These are phyloP conservation scores for Salmacisia buchloeana DNA, from an alignment of 1,284 basidiomycete genomes.

Conservation along the genomic window DNA sequence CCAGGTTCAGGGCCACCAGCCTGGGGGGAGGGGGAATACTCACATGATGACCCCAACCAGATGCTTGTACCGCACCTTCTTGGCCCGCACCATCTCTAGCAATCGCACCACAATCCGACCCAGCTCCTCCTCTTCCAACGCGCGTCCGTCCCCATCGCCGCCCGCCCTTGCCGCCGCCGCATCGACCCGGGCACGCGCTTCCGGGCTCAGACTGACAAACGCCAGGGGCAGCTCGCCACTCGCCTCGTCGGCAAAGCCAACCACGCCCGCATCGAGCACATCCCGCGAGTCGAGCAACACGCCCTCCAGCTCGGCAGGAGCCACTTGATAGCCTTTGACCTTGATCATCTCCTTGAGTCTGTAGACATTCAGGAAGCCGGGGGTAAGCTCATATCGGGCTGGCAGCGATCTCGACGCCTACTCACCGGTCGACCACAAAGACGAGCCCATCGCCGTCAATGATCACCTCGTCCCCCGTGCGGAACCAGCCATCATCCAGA, in stretches of 20 bases:
- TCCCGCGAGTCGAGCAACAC: constrained; percentile 67
- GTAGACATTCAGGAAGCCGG: no score
- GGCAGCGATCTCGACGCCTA: neutral
- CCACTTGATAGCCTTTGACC: constrained; percentile 34
- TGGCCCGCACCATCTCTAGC: constrained; percentile 59
- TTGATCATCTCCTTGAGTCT: constrained; percentile 24
- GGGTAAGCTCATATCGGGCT: no score
- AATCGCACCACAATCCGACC: constrained; percentile 10
- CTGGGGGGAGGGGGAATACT: neutral
- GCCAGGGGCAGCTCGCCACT: constrained; percentile 71
- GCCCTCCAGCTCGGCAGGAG: constrained; percentile 61
- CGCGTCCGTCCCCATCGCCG: no score
- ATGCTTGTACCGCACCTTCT: constrained; percentile 59
- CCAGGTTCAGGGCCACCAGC: neutral
- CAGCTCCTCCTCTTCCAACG: constrained; percentile 47
- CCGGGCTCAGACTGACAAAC: constrained; percentile 61
- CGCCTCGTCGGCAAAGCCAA: constrained; percentile 69
- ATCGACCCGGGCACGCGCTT: constrained; percentile 54
- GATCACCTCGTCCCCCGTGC: constrained; percentile 38
- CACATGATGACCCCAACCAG: constrained; percentile 56
- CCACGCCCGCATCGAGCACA: constrained; percentile 66
- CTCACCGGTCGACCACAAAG: constrained; percentile 31
- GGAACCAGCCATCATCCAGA: constrained; percentile 29
- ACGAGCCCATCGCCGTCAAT: constrained; percentile 21
- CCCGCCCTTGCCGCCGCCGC: no score